A percentile compares a stretch with the other conserved stretches of the same genome.
Conservation (phyloP, 176 grass and related monocot genomes). For the Ensete ventricosum region DNA sequence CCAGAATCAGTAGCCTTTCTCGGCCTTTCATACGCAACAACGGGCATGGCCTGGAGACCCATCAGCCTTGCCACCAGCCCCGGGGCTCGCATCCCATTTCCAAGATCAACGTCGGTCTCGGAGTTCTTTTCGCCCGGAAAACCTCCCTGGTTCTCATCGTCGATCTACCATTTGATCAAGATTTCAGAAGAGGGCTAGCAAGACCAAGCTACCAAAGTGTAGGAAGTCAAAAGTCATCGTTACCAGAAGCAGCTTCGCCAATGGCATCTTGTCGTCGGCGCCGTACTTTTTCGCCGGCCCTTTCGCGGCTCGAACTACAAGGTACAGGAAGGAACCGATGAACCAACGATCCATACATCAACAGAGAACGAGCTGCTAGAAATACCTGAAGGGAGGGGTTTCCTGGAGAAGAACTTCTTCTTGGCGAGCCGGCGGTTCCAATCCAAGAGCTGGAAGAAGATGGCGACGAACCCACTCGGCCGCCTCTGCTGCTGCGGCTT, state of each 20-base stretch:
- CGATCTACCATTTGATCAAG: constrained; percentile 11
- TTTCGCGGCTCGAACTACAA: constrained; percentile 11
- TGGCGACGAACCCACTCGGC: constrained; percentile 45
- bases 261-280: constrained; percentile 11
- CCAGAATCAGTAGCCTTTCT: constrained; percentile 18
- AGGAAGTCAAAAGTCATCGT: too few species aligned
- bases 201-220: neutral
- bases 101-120: neutral
- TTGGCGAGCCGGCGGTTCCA: constrained; percentile 73
- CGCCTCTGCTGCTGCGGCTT: constrained; percentile 29
- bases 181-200: neutral
- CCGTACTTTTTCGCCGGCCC: constrained; percentile 8
- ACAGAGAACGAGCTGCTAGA: constrained; percentile 30
- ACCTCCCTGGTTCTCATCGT: constrained; percentile 29
- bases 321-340: neutral
- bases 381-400: constrained; percentile 40
- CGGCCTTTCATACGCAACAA: constrained; percentile 12
- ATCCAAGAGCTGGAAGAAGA: constrained; percentile 76
- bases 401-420: constrained; percentile 30
- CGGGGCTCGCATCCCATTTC: constrained; percentile 24
- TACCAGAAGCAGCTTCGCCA: constrained; percentile 26
- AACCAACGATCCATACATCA: constrained; percentile 17
- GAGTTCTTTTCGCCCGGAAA: constrained; percentile 4
- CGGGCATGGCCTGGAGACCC: constrained; percentile 79
- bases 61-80: constrained; percentile 84